Conservation (phyloP, 495 filamentous ascomycete genomes). For the Elaphomyces granulatus region DNA sequence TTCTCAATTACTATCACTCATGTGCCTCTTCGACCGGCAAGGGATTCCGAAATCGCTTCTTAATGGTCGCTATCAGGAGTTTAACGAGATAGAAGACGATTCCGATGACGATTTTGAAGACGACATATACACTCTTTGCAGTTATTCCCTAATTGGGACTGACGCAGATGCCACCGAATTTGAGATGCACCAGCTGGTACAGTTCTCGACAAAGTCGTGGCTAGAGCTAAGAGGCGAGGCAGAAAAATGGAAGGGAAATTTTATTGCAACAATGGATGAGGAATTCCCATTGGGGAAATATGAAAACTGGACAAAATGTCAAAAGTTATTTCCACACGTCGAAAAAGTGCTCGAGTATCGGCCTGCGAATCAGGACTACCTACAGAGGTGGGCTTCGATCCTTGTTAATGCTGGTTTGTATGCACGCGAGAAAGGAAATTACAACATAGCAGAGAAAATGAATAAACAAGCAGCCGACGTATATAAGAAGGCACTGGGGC, state of each 20-base stretch:
- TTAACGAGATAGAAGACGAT: too few species aligned
- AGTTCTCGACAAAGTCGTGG: conserved; percentile 11
- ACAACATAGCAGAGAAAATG: conserved; percentile 3
- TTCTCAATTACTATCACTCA: conserved; percentile 32
- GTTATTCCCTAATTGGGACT: conserved; percentile 26
- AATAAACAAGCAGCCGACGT: conserved; percentile 5
- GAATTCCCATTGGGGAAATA: conserved; percentile 26
- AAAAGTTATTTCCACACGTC: conserved; percentile 15
- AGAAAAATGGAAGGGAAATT: conserved; percentile 26
- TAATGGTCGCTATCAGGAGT: too few species aligned
- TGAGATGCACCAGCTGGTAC: conserved; percentile 13
- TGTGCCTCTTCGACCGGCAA: conserved; percentile 26
- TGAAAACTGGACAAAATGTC: conserved; percentile 17
- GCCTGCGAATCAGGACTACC: conserved; percentile 2
- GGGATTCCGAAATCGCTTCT: conserved; percentile 26
- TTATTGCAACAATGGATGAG: conserved; percentile 20
- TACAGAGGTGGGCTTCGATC: conserved; percentile 10
- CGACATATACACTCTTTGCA: conserved; percentile 23
- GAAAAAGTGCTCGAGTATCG: conserved; percentile 6
- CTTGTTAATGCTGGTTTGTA: conserved; percentile 11
- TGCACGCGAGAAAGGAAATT: conserved; percentile 6
- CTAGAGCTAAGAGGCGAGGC: conserved; percentile 16
- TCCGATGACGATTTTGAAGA: conserved; percentile 29
- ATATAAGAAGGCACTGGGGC: conserved; percentile 6
- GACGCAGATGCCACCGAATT: conserved; percentile 2